Percentiles rank a stretch among this genome's conserved stretches.
These are phyloP conservation scores for Zygnema circumcarinatum DNA, from an alignment of 139 green algal genomes.

Conservation along the genomic window DNA sequence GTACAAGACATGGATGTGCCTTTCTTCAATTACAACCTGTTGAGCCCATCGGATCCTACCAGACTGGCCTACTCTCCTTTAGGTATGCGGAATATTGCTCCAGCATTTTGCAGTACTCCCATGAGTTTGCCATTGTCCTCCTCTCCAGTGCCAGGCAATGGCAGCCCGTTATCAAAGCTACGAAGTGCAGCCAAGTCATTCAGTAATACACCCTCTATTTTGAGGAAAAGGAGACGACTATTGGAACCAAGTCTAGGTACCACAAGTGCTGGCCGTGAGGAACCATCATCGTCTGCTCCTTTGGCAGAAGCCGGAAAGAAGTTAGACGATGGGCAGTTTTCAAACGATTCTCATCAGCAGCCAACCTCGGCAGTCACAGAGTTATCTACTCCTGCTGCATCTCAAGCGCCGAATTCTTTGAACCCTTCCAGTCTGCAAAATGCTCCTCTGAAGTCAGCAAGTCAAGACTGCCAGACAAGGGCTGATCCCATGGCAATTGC, in stretches of 20 bases:
- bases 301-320: neutral
- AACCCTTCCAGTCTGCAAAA: neutral
- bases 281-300: constrained; percentile 1
- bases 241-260: neutral
- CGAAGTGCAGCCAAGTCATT: constrained; percentile 58
- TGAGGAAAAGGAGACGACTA: constrained; percentile 47
- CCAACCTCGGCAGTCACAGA: neutral
- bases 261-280: neutral
- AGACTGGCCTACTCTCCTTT: constrained; percentile 34
- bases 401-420: neutral
- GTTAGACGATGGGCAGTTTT: neutral
- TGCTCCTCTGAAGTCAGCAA: neutral
- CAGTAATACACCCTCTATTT: constrained; percentile 52
- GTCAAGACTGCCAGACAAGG: neutral
- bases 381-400: neutral
- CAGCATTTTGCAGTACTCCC: constrained; percentile 15
- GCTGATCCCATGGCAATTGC: neutral
- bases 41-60: constrained; percentile 17
- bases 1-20: constrained; percentile 21
- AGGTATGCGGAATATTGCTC: constrained; percentile 49
- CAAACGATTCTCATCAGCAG: neutral
- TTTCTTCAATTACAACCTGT: constrained; percentile 27
- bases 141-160: neutral
- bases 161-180: constrained; percentile 52
- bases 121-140: neutral